Base-by-base conservation (phyloP, 2,329 filamentous ascomycete species). In the Hymenoscyphus albidus region DNA sequence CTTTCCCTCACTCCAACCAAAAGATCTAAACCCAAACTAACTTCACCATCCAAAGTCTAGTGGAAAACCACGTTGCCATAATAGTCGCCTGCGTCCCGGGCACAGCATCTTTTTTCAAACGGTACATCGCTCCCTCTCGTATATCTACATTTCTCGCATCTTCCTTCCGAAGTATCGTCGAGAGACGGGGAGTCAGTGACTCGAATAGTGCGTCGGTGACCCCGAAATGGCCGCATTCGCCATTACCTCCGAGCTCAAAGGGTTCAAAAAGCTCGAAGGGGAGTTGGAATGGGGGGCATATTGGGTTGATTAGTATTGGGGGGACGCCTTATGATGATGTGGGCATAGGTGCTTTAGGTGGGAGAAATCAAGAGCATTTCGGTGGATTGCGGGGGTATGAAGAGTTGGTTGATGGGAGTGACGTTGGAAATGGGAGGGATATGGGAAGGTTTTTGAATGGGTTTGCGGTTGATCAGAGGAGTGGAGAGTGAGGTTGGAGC, bases 51-150 rank as follows among this genome's bases (percentile, higher is more conserved):
- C 6, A 35, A 51, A 64, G 62, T n/a, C 35, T 64, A 12, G 42
- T 61, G 14, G 63, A 64, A 56, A 64, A 56, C 54, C 58, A 64
- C 40, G 63, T 64, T 12, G 63, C 63, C 3, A 64, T 64, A 32
- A 64, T 59, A 13, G 59, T 64, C 18, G 63, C 63, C 51, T 62
- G 63, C 54, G 63, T 64, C 39, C 63, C 63, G 4, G 63, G 63
- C 13, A 35, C 59, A n/a, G 48, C 44, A n/a, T 54, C 51, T 14
- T 64, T 64, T 54, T 38, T 61, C 51, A 64, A 62, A 54, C 42
- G 35, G 9, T 64, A 58, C 32, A 32, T 62, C 48, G 51, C 39
- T 6, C 58, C 44, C 18, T 22, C 48, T 4, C 48, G 58, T 9
- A 31, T 59, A 16, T 40, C 55, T 5, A 39, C 32, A 1, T 27